phyloP scores from a whole-genome alignment of 164 flowering plant species.

The Litsea cubeba region DNA sequence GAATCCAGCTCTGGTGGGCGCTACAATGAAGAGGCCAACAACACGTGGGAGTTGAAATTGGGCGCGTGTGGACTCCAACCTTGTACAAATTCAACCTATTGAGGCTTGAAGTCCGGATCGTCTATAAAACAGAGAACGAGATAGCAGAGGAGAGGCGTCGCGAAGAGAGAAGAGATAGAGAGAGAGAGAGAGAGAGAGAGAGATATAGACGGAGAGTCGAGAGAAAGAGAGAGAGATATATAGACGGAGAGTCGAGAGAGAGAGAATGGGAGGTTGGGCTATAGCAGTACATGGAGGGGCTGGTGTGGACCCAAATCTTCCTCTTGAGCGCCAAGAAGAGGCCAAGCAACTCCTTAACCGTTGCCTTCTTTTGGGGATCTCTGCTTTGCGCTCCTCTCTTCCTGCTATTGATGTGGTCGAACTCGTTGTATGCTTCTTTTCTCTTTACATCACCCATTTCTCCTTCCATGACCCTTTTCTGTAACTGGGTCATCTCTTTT shows the following conservation, averaged over 20 bases:
- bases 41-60: no score
- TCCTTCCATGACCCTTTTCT: not conserved
- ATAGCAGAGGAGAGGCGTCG: not conserved
- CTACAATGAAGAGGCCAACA: no score
- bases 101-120: not conserved
- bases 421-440: slow-evolving; percentile 55
- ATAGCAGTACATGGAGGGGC: slow-evolving; percentile 98
- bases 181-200: not conserved
- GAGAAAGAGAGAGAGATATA: not conserved
- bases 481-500: not conserved
- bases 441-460: not conserved
- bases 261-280: slow-evolving; percentile 79
- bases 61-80: no score
- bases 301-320: slow-evolving; percentile 91
- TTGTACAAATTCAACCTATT: no score
- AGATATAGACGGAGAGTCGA: not conserved
- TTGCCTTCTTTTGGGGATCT: slow-evolving; percentile 76
- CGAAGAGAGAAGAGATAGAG: not conserved
- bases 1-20: no score
- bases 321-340: slow-evolving; percentile 62
- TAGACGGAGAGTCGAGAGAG: not conserved
- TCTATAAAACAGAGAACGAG: not conserved
- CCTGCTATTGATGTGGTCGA: slow-evolving; percentile 93
- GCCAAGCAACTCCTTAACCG: slow-evolving; percentile 76
- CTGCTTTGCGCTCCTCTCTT: slow-evolving; percentile 63